Base-by-base conservation (phyloP, 2,329 filamentous ascomycete genomes). In the Diaporthe capsici region DNA sequence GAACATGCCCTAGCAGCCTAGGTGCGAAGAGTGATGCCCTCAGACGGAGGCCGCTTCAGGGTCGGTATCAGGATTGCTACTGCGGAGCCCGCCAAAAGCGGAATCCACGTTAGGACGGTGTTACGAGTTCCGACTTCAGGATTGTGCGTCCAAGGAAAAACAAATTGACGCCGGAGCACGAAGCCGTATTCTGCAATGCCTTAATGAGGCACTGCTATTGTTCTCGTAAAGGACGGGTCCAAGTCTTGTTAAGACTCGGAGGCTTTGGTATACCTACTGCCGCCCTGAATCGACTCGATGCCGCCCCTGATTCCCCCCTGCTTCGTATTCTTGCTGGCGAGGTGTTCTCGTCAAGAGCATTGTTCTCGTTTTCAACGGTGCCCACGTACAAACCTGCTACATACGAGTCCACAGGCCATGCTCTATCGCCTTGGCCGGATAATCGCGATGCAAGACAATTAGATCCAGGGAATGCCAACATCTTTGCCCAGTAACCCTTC, bases 41-140 rank as follows among this genome's bases (percentile, higher is more conserved):
- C 65, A 42, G 47, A 70, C 65, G 17, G 28, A 20, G 65, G n/a
- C 34, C 47, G 34, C 65, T 13, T 22, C 31, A 55, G 49, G 49
- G 37, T 55, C n/a, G 25, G n/a, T 49, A 4, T n/a, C 25, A 13
- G 28, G 15, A 28, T 31, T 47, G 39, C 13, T 8, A 39, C 47
- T 51, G 65, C 47, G 31, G 63, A 68, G 31, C 65, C 65, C 47
- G 10, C 34, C 22, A 28, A 49, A 34, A 49, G 47, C 49, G 65
- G 34, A 55, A 70, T 51, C 28, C 34, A 70, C 34, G 49, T 55
- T 55, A 34, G 49, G 49, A 15, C 4, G 31, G 17, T 42, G 49
- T n/a, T 70, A 70, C 65, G 65, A 70, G n/a, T 55, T n/a, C 17
- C 13, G 34, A 20, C 34, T 42, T 70, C 47, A 42, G 4, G n/a